Conservation (phyloP, 2,329 filamentous ascomycete species). For the Aspergillus sp. region DNA sequence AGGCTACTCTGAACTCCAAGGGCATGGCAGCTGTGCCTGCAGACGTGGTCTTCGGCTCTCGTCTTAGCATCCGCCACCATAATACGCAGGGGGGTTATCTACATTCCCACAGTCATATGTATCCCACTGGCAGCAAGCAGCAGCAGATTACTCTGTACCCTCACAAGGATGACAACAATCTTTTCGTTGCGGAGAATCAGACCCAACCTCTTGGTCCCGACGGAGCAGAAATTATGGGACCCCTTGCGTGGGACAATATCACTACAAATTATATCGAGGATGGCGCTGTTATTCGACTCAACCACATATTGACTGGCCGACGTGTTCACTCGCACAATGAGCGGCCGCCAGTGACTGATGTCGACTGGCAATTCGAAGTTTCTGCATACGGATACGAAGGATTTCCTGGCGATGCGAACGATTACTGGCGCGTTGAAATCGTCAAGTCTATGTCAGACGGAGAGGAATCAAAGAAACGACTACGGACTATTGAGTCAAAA, state of each 20-base stretch:
- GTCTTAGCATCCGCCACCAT: constrained; percentile 82
- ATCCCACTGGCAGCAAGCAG: constrained; percentile 94
- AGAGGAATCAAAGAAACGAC: constrained; percentile 72
- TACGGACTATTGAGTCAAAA: constrained; percentile 94
- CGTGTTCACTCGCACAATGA: constrained; percentile 94
- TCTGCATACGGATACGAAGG: constrained; percentile 97
- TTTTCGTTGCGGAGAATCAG: constrained; percentile 93
- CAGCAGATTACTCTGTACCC: constrained; percentile 98
- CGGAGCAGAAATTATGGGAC: constrained; percentile 72
- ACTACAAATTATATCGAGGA: constrained; percentile 71
- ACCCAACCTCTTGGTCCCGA: constrained; percentile 81
- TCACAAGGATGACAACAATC: constrained; percentile 98
- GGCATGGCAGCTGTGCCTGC: constrained; percentile 93
- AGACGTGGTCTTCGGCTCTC: constrained; percentile 86
- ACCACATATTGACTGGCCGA: constrained; percentile 79
- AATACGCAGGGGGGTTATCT: constrained; percentile 98
- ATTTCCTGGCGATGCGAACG: constrained; percentile 95
- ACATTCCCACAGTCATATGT: constrained; percentile 97
- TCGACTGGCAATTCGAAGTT: constrained; percentile 92
- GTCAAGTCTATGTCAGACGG: constrained; percentile 84
- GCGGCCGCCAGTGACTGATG: constrained; percentile 79
- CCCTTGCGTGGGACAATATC: constrained; percentile 77
- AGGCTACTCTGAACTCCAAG: constrained; percentile 95
- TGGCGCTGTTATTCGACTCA: constrained; percentile 77
- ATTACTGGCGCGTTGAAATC: constrained; percentile 93